Evolutionary conservation across 108 stramenopile genomes (phyloP).

Genomic region (Seminavis robusta): DNA sequence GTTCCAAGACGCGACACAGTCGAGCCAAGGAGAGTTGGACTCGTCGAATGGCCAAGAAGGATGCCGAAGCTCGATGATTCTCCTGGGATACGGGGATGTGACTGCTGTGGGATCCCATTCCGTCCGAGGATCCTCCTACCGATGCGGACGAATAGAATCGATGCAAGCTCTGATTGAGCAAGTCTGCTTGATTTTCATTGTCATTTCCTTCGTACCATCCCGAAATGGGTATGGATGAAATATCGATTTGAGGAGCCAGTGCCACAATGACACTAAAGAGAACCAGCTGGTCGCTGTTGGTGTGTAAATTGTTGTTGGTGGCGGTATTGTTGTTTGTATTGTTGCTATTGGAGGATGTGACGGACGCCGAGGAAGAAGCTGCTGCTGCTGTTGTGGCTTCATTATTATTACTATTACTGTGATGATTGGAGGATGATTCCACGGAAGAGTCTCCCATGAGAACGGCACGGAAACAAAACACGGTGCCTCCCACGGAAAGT

Average conservation of each 20-base stretch:
- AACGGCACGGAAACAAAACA: slow-evolving; percentile 82
- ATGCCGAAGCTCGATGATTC: slow-evolving; percentile 18
- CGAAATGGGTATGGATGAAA: slow-evolving; percentile 5
- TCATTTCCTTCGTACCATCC: slow-evolving; percentile 27
- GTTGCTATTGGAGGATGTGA: slow-evolving; percentile 13
- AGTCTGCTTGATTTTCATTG: slow-evolving; percentile 4
- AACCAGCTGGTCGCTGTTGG: slow-evolving; percentile 11
- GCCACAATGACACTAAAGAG: slow-evolving; percentile 82
- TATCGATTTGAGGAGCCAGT: slow-evolving; percentile 29
- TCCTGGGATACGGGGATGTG: no score
- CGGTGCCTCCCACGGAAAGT: slow-evolving; percentile 66
- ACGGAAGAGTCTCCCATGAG: slow-evolving; percentile 36
- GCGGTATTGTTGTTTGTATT: slow-evolving; percentile 17
- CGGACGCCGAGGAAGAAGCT: neutral
- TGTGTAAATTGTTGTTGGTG: slow-evolving; percentile 4
- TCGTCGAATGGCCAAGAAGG: slow-evolving; percentile 50
- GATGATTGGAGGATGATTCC: neutral
- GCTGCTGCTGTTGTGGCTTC: slow-evolving; percentile 1
- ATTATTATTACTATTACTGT: neutral
- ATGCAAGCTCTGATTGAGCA: neutral
- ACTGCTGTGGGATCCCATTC: no score
- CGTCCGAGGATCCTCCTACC: no score
- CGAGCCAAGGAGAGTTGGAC: slow-evolving; percentile 72
- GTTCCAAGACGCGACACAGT: slow-evolving; percentile 65
- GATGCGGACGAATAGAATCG: no score